Evolutionary conservation across 2,329 filamentous ascomycete genomes (phyloP).

Genomic region (Clarireedia homoeocarpa): DNA sequence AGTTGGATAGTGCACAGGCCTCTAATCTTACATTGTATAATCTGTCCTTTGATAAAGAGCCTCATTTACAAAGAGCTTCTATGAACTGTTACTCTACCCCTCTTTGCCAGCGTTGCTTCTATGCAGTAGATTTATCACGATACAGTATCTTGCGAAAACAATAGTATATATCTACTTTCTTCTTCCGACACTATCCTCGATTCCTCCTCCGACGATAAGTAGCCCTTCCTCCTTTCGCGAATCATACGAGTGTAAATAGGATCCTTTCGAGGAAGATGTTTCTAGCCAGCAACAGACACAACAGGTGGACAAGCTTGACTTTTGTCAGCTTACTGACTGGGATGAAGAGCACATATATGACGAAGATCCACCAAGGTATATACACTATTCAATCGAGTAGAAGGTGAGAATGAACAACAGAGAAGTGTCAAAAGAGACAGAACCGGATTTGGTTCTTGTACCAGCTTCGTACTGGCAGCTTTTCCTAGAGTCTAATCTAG

Average conservation of each 20-base stretch:
- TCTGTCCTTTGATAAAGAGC: too few species aligned
- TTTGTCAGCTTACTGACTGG: constrained; percentile 12
- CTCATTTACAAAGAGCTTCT: too few species aligned
- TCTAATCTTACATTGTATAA: too few species aligned
- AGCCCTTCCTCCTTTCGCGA: constrained; percentile 6
- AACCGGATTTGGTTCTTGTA: constrained; percentile 13
- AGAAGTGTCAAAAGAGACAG: constrained; percentile 12
- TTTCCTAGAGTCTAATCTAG: constrained; percentile 13
- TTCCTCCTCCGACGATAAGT: constrained; percentile 6
- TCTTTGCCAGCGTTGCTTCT: too few species aligned
- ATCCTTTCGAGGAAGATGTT: constrained; percentile 10
- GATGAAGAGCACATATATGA: constrained; percentile 11
- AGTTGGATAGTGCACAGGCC: too few species aligned
- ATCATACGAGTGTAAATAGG: constrained; percentile 8
- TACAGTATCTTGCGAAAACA: too few species aligned
- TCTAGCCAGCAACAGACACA: constrained; percentile 12
- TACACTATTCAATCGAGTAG: constrained; percentile 15
- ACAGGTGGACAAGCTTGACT: constrained; percentile 10
- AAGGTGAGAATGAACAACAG: constrained; percentile 12
- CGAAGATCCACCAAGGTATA: constrained; percentile 8
- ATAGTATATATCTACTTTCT: background rate
- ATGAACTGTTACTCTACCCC: too few species aligned
- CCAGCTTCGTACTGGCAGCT: constrained; percentile 11
- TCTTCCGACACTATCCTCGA: constrained; percentile 3
- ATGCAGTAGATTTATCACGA: background rate